Evolutionary conservation across 2,329 filamentous ascomycete genomes (phyloP), one percentile per base, ranked within the genome.

Genomic region (Aspergillus neoniger): DNA sequence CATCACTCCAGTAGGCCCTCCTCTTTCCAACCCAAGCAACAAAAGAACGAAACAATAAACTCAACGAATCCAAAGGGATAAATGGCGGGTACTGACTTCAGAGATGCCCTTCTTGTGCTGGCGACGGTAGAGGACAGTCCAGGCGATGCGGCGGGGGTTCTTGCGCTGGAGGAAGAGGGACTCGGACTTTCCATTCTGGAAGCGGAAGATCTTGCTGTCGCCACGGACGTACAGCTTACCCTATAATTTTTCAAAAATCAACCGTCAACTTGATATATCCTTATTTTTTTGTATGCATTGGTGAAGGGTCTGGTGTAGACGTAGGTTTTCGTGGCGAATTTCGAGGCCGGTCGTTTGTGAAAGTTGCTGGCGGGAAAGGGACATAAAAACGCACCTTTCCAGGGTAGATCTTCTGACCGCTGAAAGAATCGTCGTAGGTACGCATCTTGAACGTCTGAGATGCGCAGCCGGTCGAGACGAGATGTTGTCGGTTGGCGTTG

Each of bases 61-160:
- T 55, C 58, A 60, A 44, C 15, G 25, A 67, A 62, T 53, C 58
- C 59, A 58, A 43, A 64, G 53, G 63, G 65, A 57, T 39, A 62
- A 44, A 57, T 67, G 68, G 64, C 67, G 66, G 32, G 62, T 69
- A 81, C 90, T 85, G 90, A 98, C 95, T 93, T 99, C 95, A 87
- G 94, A 96, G 85, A 98, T 96, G 90, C 95, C 95, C 92, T 99
- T 99, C 88, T 93, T 95, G 90, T 97, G 94, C 86, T 96, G 91
- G 84, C 94, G 91, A 82, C 95, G 90, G 91, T 91, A 99, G 70
- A 99, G 91, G 76, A 93, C 89, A 72, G 95, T 99, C 95, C 95
- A 99, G 74, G 94, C 89, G 83, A 99, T 98, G 81, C 94, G 92
- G 83, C 95, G 94, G 81, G 95, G 95, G 89, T 99, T 99, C 92